phyloP scores from a whole-genome alignment of 164 flowering plant genomes.

The Tinospora cordifolia region DNA sequence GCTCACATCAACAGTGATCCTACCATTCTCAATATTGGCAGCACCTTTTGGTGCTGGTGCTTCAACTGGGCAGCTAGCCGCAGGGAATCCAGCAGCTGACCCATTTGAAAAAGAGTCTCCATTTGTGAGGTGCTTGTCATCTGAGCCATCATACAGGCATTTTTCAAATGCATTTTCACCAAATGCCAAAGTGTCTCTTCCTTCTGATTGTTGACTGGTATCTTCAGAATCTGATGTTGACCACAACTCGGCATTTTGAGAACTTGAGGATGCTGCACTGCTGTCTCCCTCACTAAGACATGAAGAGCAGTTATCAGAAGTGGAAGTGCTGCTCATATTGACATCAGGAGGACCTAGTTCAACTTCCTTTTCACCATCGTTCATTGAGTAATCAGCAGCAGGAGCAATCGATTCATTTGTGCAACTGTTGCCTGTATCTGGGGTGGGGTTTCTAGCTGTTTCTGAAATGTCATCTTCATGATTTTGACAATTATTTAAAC shows the following conservation, averaged over 20 bases:
- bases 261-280: constrained; percentile 45
- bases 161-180: constrained; percentile 25
- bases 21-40: constrained; percentile 26
- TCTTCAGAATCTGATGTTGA: constrained; percentile 79
- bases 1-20: constrained; percentile 21
- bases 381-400: constrained; percentile 17
- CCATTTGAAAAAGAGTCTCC: constrained; percentile 22
- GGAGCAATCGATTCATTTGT: constrained; percentile 20
- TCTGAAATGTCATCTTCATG: constrained; percentile 17
- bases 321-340: constrained; percentile 37
- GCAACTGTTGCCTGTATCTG: constrained; percentile 12
- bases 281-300: constrained; percentile 83
- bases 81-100: constrained; percentile 14
- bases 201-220: constrained; percentile 56
- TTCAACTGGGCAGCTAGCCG: constrained; percentile 13
- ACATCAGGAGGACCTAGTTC: constrained; percentile 29
- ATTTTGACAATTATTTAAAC: constrained; percentile 9
- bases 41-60: constrained; percentile 16
- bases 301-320: constrained; percentile 74
- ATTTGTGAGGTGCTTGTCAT: constrained; percentile 21
- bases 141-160: constrained; percentile 24
- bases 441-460: constrained; percentile 19
- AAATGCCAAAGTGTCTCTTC: constrained; percentile 34
- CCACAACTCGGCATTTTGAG: constrained; percentile 53
- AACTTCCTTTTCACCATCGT: constrained; percentile 27